Conservation (phyloP, 2,329 filamentous ascomycete species). For the Colletotrichum echinochloae region DNA sequence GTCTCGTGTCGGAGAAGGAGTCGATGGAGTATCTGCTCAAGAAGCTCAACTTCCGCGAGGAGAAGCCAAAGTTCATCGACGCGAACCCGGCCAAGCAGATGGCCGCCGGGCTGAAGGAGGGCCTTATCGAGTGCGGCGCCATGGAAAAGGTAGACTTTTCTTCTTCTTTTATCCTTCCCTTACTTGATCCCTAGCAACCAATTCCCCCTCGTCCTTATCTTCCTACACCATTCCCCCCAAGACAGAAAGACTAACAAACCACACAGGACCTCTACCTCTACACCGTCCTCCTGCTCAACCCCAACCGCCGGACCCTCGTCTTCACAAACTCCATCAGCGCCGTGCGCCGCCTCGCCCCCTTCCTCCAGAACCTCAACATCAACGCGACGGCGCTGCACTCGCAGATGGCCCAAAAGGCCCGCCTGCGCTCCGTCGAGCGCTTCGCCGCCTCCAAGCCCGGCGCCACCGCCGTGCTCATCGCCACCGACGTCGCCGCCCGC, state of each 20-base stretch:
- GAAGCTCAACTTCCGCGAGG: slow-evolving; percentile 87
- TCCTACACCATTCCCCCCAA: neutral
- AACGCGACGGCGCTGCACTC: slow-evolving; percentile 86
- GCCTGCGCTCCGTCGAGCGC: slow-evolving; percentile 89
- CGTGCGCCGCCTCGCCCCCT: slow-evolving; percentile 85
- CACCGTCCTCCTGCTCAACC: slow-evolving; percentile 84
- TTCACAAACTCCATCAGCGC: slow-evolving; percentile 97
- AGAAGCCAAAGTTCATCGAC: slow-evolving; percentile 90
- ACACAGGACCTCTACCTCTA: slow-evolving; percentile 91
- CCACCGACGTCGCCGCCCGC: slow-evolving; percentile 92
- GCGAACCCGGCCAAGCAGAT: slow-evolving; percentile 91
- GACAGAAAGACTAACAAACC: slow-evolving; percentile 39
- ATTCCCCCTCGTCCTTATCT: too few relatives aligned
- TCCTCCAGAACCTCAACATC: slow-evolving; percentile 85
- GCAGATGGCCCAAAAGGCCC: slow-evolving; percentile 95
- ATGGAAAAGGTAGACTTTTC: slow-evolving; percentile 81
- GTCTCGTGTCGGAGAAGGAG: slow-evolving; percentile 74
- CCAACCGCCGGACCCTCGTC: slow-evolving; percentile 83
- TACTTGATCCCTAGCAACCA: too few relatives aligned
- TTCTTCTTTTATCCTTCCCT: neutral
- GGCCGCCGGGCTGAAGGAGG: slow-evolving; percentile 87
- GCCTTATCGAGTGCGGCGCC: slow-evolving; percentile 89
- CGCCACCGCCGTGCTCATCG: slow-evolving; percentile 77
- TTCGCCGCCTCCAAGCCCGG: slow-evolving; percentile 75
- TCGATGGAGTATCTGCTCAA: slow-evolving; percentile 94